These are phyloP conservation scores for Sarocladium kiliense DNA, from an alignment of 2,329 filamentous ascomycete genomes.

Conservation along the genomic window DNA sequence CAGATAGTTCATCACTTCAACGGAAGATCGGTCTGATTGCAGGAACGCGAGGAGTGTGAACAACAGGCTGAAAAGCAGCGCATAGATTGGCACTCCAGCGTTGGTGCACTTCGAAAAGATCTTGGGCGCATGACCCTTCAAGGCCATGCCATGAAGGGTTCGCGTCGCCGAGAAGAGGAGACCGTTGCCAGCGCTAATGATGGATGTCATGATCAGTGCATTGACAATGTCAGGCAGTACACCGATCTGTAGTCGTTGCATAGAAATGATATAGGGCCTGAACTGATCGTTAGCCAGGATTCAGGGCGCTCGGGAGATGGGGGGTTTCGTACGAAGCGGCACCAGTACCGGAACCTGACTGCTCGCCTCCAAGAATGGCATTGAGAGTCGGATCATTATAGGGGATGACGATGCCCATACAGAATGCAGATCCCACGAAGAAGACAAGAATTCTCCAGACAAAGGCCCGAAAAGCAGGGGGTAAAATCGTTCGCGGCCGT, in stretches of 20 bases:
- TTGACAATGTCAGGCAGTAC: slow-evolving; percentile 63
- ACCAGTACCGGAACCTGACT: slow-evolving; percentile 12
- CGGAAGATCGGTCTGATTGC: slow-evolving; percentile 12
- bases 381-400: slow-evolving; percentile 39
- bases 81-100: slow-evolving; percentile 23
- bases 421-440: slow-evolving; percentile 61
- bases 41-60: slow-evolving; percentile 16
- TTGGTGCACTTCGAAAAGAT: slow-evolving; percentile 16
- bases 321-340: slow-evolving; percentile 24
- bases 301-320: no score
- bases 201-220: slow-evolving; percentile 42
- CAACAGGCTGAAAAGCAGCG: slow-evolving; percentile 13
- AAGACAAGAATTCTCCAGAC: slow-evolving; percentile 43
- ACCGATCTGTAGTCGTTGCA: slow-evolving; percentile 53
- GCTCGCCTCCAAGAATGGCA: slow-evolving; percentile 43
- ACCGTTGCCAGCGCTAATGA: slow-evolving; percentile 55
- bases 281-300: not conserved
- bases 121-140: slow-evolving; percentile 46
- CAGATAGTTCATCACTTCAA: slow-evolving; percentile 13
- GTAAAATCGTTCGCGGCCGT: slow-evolving; percentile 48
- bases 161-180: slow-evolving; percentile 53
- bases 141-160: slow-evolving; percentile 51
- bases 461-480: slow-evolving; percentile 48
- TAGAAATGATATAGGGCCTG: slow-evolving; percentile 58
- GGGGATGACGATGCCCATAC: slow-evolving; percentile 49